Evolutionary conservation across 169 alveolate genomes (phyloP).

Genomic region (Eimeria tenella): DNA sequence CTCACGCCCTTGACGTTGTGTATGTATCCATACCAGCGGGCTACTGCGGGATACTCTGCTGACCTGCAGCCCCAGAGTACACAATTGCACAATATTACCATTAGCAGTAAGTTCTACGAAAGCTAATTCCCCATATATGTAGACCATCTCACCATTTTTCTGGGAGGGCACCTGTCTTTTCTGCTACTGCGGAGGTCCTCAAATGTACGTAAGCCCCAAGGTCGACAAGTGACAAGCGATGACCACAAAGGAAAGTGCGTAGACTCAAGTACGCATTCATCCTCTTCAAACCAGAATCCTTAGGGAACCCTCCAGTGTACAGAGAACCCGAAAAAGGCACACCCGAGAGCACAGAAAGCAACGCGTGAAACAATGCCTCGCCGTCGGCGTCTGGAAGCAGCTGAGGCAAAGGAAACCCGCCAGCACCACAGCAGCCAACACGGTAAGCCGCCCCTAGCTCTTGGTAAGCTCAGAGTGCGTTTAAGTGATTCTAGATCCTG

Average conservation of each 20-base stretch:
- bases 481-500: no score
- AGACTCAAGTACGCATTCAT: slow-evolving; percentile 34
- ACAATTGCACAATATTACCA: no score
- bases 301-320: not conserved
- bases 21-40: slow-evolving; percentile 35
- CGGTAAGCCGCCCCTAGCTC: no score
- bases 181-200: not conserved
- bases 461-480: no score
- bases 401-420: not conserved
- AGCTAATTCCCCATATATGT: no score
- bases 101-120: no score
- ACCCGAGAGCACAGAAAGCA: not conserved
- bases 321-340: not conserved
- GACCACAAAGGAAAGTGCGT: slow-evolving; percentile 42
- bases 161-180: slow-evolving; percentile 23
- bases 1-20: slow-evolving; percentile 38
- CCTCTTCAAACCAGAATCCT: not conserved
- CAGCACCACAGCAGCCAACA: not conserved
- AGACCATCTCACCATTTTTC: not conserved
- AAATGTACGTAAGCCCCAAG: slow-evolving; percentile 43
- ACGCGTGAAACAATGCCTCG: not conserved
- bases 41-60: not conserved
- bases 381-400: slow-evolving; percentile 1
- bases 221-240: slow-evolving; percentile 59
- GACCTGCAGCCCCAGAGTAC: not conserved